phyloP scores from a whole-genome alignment of 1,284 basidiomycete genomes.

The Crucibulum cyathiforme region DNA sequence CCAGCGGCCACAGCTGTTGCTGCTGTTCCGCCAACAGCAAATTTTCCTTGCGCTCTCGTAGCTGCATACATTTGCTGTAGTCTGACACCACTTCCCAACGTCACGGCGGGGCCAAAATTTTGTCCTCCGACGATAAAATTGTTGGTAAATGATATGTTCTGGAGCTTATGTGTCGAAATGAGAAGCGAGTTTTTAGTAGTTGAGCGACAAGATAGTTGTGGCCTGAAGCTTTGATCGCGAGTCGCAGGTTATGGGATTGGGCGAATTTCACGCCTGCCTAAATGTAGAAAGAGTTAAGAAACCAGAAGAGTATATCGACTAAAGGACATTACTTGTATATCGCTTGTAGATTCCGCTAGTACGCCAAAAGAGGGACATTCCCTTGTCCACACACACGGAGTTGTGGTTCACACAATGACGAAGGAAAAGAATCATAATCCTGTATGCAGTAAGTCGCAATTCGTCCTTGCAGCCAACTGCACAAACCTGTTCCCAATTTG shows the following conservation, averaged over 20 bases:
- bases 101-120: conserved; percentile 31
- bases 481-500: conserved; percentile 17
- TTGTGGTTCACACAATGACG: conserved; percentile 6
- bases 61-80: conserved; percentile 26
- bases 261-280: conserved; percentile 33
- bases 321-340: conserved; percentile 13
- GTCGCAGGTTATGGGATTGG: conserved; percentile 24
- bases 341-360: conserved; percentile 12
- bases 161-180: conserved; percentile 30
- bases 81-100: conserved; percentile 33
- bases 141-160: conserved; percentile 30
- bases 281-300: too few relatives aligned
- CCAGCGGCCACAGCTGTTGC: conserved; percentile 34
- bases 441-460: not conserved
- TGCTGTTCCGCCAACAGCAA: conserved; percentile 33
- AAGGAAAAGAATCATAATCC: conserved; percentile 14
- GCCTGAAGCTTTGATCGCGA: conserved; percentile 36
- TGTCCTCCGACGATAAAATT: conserved; percentile 16
- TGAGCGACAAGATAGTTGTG: conserved; percentile 38
- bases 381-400: conserved; percentile 10
- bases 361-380: conserved; percentile 16
- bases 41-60: conserved; percentile 24
- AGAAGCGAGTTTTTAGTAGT: conserved; percentile 33
- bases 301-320: too few relatives aligned
- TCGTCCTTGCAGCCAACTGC: not conserved